Evolutionary conservation across 208 protist species (phyloP), one percentile per base, ranked within the genome.

Genomic region (Wallacemonas sp.): DNA sequence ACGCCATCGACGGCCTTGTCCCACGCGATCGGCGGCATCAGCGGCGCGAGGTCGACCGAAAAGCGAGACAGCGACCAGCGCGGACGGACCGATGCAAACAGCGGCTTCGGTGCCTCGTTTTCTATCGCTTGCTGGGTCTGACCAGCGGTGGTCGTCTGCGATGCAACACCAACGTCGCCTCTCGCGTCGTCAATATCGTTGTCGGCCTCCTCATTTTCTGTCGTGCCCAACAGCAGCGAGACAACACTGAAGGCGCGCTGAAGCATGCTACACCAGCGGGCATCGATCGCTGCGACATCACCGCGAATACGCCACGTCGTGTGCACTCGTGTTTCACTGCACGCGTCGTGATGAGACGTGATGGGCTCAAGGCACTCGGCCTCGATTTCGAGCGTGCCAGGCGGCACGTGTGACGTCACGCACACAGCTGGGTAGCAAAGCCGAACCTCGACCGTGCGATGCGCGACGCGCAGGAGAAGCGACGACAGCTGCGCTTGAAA

Each of bases 211-310:
- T 41, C 36, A 14, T 41, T 41, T 41, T 6, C 36, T 17, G 6
- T 14, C 30, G 33, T n/a, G 17, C 21, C 21, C 32, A 27, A 64
- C 8, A 87, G 60, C 29, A 84, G 76, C 0, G 80, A 55, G 12
- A 58, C 76, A 36, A 89, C 41, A 43, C 83, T 84, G n/a, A 89
- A 62, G 9, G 39, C 26, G 17, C 78, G 79, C 64, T 93, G 87
- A 39, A 90, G 46, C 61, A 80, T 30, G 0, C 71, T 72, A 68
- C 87, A 93, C 85, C 87, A 93, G 2, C 36, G 24, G 12, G 78
- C 43, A 9, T 63, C 78, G 1, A 93, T 39, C 39, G 29, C 26
- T 0, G 61, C 52, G 2, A 30, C 49, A 21, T 71, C 69, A 9
- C 52, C 65, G 4, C 70, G 47, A 41, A 74, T 65, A 21, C 52